Evolutionary conservation across 1,284 basidiomycete genomes (phyloP).

Genomic region (Boletus smithii): DNA sequence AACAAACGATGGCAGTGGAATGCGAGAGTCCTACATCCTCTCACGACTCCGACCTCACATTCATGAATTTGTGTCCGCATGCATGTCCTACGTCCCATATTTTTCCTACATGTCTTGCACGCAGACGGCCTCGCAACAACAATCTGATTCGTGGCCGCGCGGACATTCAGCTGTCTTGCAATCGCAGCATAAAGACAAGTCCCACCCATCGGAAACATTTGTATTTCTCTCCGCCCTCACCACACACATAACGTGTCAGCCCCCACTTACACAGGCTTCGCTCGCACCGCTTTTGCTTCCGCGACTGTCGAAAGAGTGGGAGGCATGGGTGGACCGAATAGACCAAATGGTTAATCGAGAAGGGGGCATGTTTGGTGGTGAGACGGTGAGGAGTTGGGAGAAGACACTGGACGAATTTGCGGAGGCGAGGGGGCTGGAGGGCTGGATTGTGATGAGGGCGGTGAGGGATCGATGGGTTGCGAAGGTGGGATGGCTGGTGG

Average conservation of each 20-base stretch:
- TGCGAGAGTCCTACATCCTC: slow-evolving; percentile 75
- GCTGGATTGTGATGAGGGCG: slow-evolving; percentile 50
- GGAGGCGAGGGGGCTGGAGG: slow-evolving; percentile 46
- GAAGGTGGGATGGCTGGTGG: slow-evolving; percentile 75
- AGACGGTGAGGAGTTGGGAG: slow-evolving; percentile 65
- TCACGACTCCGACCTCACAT: slow-evolving; percentile 72
- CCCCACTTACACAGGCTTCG: slow-evolving; percentile 57
- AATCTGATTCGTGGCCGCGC: slow-evolving; percentile 31
- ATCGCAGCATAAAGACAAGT: slow-evolving; percentile 55
- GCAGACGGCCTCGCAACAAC: slow-evolving; percentile 19
- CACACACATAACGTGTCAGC: slow-evolving; percentile 63
- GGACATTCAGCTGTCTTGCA: slow-evolving; percentile 44
- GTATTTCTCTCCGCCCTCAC: slow-evolving; percentile 65
- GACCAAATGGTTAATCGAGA: slow-evolving; percentile 67
- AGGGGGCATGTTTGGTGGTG: slow-evolving; percentile 74
- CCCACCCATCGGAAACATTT: slow-evolving; percentile 70
- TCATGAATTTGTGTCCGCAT: slow-evolving; percentile 68
- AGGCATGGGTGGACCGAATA: slow-evolving; percentile 66
- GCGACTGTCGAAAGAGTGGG: slow-evolving; percentile 69
- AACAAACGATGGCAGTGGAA: slow-evolving; percentile 40
- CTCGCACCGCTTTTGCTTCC: slow-evolving; percentile 56
- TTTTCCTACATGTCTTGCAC: slow-evolving; percentile 57
- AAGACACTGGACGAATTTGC: slow-evolving; percentile 63
- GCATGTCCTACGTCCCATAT: slow-evolving; percentile 76
- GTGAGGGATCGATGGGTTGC: slow-evolving; percentile 67